These are phyloP conservation scores for Didymella lethalis DNA, from an alignment of 2,329 filamentous ascomycete species.

Conservation along the genomic window DNA sequence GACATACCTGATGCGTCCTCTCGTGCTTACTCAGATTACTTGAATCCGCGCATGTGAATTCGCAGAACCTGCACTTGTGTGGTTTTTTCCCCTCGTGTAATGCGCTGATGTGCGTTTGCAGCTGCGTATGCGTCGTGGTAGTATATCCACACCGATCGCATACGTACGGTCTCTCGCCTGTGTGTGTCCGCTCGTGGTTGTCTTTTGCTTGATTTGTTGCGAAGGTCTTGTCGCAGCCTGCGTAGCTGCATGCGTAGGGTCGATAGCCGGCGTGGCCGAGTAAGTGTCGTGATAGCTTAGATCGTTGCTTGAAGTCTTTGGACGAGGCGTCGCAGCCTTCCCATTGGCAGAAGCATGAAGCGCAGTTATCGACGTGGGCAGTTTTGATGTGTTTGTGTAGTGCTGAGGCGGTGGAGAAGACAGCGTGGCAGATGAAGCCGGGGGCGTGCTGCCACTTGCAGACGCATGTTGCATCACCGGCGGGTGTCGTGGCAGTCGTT, in stretches of 20 bases:
- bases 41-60: conserved; percentile 50
- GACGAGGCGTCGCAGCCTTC: conserved; percentile 42
- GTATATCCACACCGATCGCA: conserved; percentile 49
- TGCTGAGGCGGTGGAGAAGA: conserved; percentile 38
- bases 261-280: conserved; percentile 50
- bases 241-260: conserved; percentile 47
- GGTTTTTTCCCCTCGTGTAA: conserved; percentile 49
- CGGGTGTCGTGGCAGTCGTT: conserved; percentile 11
- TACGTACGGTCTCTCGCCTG: conserved; percentile 47
- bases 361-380: conserved; percentile 47
- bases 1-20: conserved; percentile 45
- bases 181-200: conserved; percentile 51
- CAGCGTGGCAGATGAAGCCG: conserved; percentile 38
- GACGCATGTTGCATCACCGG: conserved; percentile 28
- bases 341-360: conserved; percentile 49
- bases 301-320: conserved; percentile 52
- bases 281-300: conserved; percentile 50
- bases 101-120: conserved; percentile 50
- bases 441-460: conserved; percentile 48
- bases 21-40: conserved; percentile 51
- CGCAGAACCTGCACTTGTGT: conserved; percentile 50
- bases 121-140: conserved; percentile 51
- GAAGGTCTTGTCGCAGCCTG: conserved; percentile 49
- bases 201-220: conserved; percentile 53
- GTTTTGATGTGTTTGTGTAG: conserved; percentile 50